phyloP scores from a whole-genome alignment of 1,284 basidiomycete genomes.

The Rhodotorula sp. region DNA sequence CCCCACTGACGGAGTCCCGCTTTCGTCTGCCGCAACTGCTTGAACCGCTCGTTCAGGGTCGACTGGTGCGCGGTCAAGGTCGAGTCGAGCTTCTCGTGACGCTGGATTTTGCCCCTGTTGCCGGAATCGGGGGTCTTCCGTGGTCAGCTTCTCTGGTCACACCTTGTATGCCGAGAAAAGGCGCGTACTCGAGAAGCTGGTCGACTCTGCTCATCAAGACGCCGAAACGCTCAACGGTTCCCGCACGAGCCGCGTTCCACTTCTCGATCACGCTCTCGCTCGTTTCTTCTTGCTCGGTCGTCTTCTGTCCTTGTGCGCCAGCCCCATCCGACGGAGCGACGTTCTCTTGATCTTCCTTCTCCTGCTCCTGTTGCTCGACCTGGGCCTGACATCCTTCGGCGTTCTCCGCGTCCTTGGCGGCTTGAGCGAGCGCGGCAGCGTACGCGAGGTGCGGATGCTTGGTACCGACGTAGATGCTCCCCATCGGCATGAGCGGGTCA shows the following conservation, averaged over 20 bases:
- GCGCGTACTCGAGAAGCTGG: neutral
- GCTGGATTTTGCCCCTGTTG: neutral
- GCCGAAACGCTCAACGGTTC: neutral
- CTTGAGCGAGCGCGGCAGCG: neutral
- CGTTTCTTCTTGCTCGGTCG: neutral
- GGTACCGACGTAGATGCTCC: neutral
- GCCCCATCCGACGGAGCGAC: neutral
- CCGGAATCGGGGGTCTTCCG: neutral
- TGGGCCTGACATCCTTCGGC: neutral
- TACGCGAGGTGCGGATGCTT: neutral
- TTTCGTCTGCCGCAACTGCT: constrained; percentile 5
- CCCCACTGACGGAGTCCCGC: neutral
- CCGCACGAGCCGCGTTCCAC: neutral
- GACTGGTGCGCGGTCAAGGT: neutral
- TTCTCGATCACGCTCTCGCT: neutral
- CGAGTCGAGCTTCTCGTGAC: neutral
- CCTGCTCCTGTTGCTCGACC: neutral
- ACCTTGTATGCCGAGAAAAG: neutral
- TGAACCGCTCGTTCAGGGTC: neutral
- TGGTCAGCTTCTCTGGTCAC: neutral
- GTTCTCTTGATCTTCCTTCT: neutral
- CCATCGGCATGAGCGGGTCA: neutral
- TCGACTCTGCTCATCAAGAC: neutral
- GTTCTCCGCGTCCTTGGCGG: neutral
- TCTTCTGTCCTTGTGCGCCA: neutral